These are phyloP conservation scores for Neodidymelliopsis sp. DNA, from an alignment of 2,329 filamentous ascomycete species.

Conservation along the genomic window DNA sequence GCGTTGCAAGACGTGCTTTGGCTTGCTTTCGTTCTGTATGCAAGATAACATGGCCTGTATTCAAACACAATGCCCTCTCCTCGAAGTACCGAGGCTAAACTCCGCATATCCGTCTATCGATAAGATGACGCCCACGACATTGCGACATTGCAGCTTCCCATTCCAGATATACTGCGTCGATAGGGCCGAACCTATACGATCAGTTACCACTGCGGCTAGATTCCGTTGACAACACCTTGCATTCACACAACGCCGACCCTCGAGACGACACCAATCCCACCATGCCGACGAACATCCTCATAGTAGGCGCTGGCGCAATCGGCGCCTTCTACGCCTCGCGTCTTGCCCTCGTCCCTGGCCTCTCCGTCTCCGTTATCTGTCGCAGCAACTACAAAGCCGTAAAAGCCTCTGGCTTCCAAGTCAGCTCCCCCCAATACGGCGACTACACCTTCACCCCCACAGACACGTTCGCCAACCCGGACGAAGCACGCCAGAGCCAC, in stretches of 20 bases:
- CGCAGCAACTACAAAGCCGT: conserved; percentile 76
- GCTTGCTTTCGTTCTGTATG: no score
- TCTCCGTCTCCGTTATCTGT: conserved; percentile 73
- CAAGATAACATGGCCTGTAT: no score
- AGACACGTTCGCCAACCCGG: conserved; percentile 67
- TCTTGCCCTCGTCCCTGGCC: conserved; percentile 64
- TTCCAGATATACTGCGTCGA: no score
- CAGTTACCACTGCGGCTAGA: background rate
- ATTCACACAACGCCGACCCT: background rate
- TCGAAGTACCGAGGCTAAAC: conserved; percentile 23
- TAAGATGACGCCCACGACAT: conserved; percentile 16
- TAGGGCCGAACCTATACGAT: background rate
- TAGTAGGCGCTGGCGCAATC: conserved; percentile 75
- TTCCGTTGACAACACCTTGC: background rate
- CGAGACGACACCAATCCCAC: no score
- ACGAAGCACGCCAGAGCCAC: conserved; percentile 59
- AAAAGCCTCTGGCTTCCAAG: conserved; percentile 65
- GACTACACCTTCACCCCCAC: conserved; percentile 70
- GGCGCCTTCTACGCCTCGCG: conserved; percentile 77
- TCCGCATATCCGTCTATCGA: conserved; percentile 18
- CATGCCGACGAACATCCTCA: conserved; percentile 63
- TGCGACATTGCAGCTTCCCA: background rate
- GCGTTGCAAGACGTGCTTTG: no score
- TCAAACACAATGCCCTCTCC: background rate
- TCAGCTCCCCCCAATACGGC: conserved; percentile 72